Evolutionary conservation across 257 asterid genomes (phyloP), one percentile per base, ranked within the genome.

Genomic region (Nicotiana knightiana): DNA sequence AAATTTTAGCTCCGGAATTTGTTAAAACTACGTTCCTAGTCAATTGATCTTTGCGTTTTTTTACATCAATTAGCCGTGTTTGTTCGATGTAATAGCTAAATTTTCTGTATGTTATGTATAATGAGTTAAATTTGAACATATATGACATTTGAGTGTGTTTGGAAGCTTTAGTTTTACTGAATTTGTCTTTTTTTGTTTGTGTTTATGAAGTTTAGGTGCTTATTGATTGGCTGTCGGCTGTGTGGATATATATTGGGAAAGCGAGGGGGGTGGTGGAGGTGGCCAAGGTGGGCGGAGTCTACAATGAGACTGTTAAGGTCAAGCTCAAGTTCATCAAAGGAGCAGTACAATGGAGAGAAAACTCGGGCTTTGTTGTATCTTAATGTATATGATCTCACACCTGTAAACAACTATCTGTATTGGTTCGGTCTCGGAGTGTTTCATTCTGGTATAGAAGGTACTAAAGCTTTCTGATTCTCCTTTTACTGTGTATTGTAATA

Each of bases 371-470:
- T 81, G 80, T 80, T 94, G 86, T 92, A 91, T 87, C 90, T 94
- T 33, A 94, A 94, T 87, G 88, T 92, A 77, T 94, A 94, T 82
- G 98, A 94, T 88, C 93, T 94, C 82, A 94, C 97, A 53, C 91
- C 93, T 81, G 61, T 91, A 64, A 94, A 94, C 92, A 90, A 90
- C 89, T 94, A 92, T 67, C 91, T 94, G 18, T 94, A 94, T 76
- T 94, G 97, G 97, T 89, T 91, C 28, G 98, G 98, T 79, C 88
- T 92, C 48, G 98, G 98, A 58, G 90, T 94, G 81, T 94, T 90
- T 84, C 98, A 92, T 88, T 92, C 98, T 13, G 98, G 98, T 37
- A 90, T 94, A 85, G 97, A 94, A 94, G 97, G 98, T 94, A 94
- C 48, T 12, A 75, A 79, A 39, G 13, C 24, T 13, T 75, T 2